Conservation (phyloP, 352 stramenopile genomes). For the Phytophthora ramorum region DNA sequence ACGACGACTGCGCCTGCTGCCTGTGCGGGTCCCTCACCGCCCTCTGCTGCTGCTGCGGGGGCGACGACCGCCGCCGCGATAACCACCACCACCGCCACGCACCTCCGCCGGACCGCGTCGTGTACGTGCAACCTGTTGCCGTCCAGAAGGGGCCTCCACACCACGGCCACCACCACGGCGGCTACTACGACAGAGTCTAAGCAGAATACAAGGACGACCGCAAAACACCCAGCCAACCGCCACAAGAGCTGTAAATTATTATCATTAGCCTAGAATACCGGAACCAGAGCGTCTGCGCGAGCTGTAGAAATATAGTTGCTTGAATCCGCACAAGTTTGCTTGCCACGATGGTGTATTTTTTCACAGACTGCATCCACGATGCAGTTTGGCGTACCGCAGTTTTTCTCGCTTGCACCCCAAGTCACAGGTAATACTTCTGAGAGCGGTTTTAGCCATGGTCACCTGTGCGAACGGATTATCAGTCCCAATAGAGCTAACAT, state of each 20-base stretch:
- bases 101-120: slow-evolving; percentile 30
- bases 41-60: slow-evolving; percentile 35
- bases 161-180: no score
- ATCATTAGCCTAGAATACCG: background rate
- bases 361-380: no score
- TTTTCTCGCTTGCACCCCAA: no score
- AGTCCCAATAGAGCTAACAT: no score
- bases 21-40: slow-evolving; percentile 42
- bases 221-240: no score
- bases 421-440: no score
- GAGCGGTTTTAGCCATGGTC: no score
- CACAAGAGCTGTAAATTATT: background rate
- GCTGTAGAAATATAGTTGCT: background rate
- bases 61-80: slow-evolving; percentile 23
- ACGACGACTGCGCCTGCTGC: slow-evolving; percentile 40
- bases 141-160: slow-evolving; percentile 4
- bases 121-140: slow-evolving; percentile 47
- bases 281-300: background rate
- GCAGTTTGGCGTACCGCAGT: no score
- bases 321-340: no score
- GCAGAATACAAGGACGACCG: background rate
- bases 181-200: no score
- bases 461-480: no score
- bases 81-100: slow-evolving; percentile 19
- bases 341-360: no score